Evolutionary conservation across 2,329 filamentous ascomycete species (phyloP).

Genomic region (Sphaerulina musiva): DNA sequence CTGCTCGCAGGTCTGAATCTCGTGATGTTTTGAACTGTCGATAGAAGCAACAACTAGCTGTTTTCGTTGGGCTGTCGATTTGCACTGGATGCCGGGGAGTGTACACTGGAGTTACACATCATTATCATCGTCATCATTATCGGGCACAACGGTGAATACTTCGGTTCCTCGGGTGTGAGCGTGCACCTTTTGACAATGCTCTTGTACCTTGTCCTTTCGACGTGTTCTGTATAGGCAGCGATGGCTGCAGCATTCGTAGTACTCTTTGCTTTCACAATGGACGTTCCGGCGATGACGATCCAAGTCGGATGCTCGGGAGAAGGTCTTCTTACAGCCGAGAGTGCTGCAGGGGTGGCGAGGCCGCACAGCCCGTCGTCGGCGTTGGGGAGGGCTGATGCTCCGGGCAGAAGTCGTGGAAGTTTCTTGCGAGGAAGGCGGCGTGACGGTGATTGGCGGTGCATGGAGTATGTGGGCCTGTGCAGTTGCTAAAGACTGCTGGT

Average conservation of each 20-base stretch:
- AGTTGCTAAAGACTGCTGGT: neutral
- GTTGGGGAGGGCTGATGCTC: neutral
- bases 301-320: neutral
- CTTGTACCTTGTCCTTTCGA: conserved; percentile 8
- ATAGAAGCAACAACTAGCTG: too few relatives aligned
- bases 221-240: conserved; percentile 4
- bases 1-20: too few relatives aligned
- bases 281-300: conserved; percentile 1
- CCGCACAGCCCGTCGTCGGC: neutral
- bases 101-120: neutral
- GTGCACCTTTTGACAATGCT: conserved; percentile 8
- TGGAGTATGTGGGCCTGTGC: neutral
- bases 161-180: neutral
- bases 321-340: conserved; percentile 1
- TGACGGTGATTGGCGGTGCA: neutral
- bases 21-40: too few relatives aligned
- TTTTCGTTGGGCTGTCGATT: too few relatives aligned
- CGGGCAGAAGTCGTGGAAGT: too few relatives aligned
- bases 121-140: neutral
- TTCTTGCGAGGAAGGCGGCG: neutral
- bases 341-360: neutral
- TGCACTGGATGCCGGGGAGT: neutral
- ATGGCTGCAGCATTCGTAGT: neutral
- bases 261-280: neutral
- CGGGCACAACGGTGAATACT: neutral